Evolutionary conservation across 2,329 filamentous ascomycete species (phyloP), one percentile per base, ranked within the genome.

Genomic region (Pyricularia grisea): DNA sequence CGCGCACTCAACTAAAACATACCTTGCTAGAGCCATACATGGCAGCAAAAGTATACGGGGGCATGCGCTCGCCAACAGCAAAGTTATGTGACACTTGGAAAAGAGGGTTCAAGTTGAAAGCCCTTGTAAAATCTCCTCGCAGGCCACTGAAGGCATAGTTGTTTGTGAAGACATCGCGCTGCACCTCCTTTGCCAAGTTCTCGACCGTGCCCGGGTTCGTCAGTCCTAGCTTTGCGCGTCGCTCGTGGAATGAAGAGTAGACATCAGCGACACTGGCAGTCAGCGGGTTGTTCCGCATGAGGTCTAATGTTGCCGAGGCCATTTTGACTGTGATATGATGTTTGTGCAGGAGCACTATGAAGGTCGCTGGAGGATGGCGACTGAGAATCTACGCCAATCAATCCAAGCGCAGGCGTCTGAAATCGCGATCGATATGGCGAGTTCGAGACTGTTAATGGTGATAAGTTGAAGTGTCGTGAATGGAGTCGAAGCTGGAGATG

Each of bases 71-170:
- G 75, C 95, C 94, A 88, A 97, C 92, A 69, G 94, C 91, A 80
- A 99, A 95, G 75, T 95, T 92, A 83, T 99, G 95, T 73, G 94
- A 97, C 75, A 97, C 92, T 82, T 98, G 94, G 86, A 99, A 99
- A 74, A 98, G 84, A 70, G 95, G 95, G 70, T 90, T 88, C 79
- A 97, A 88, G 86, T 93, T 95, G 83, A 98, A 97, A 78, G 93
- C 90, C 86, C 97, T 98, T 78, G 93, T 97, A 78, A 98, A 85
- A 81, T 99, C 95, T 79, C 94, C 96, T 78, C 94, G 92, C 79
- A 99, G 87, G 76, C 95, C 95, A 64, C 92, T 92, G 85, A 99
- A 98, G 89, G 95, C 96, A 80, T 93, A 92, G 85, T 97, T 97
- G 82, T 91, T 95, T 76, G 97, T 88, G 79, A 98, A 90, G 75